Conservation (phyloP, 345 rosid genomes). For the Murraya koenigii region DNA sequence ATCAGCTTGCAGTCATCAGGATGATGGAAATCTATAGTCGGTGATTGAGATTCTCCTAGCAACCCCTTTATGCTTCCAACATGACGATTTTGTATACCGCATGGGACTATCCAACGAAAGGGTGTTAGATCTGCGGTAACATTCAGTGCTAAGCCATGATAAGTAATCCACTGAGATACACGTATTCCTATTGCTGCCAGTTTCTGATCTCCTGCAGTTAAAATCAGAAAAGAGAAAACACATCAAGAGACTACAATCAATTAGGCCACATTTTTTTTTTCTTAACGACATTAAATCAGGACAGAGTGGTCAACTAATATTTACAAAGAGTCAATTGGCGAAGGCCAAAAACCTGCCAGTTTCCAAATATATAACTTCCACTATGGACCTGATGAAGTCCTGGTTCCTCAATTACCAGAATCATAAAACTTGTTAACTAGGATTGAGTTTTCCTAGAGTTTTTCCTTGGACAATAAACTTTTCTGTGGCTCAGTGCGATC, state of each 20-base stretch:
- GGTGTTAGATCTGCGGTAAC: slow-evolving; percentile 77
- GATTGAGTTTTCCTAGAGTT: neutral
- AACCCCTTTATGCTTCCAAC: slow-evolving; percentile 66
- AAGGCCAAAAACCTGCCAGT: neutral
- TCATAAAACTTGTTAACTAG: neutral
- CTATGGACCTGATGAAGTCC: neutral
- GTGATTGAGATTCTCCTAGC: slow-evolving; percentile 24
- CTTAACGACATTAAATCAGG: neutral
- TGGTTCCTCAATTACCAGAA: neutral
- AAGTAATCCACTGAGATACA: slow-evolving; percentile 72
- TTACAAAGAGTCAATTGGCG: neutral
- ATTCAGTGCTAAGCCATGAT: slow-evolving; percentile 80
- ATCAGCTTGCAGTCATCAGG: slow-evolving; percentile 37
- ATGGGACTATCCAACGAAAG: slow-evolving; percentile 65
- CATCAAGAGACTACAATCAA: neutral
- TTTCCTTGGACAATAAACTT: neutral
- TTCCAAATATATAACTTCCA: neutral
- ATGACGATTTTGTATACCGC: slow-evolving; percentile 62
- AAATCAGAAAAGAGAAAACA: slow-evolving; percentile 7
- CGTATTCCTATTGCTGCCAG: slow-evolving; percentile 80
- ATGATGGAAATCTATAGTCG: neutral
- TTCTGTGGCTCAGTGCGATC: neutral
- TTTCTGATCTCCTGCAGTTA: slow-evolving; percentile 58
- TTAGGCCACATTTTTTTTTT: neutral
- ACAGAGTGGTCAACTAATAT: neutral